Evolutionary conservation across 1,284 basidiomycete genomes (phyloP).

Genomic region (Rhodotorula mucilaginosa): DNA sequence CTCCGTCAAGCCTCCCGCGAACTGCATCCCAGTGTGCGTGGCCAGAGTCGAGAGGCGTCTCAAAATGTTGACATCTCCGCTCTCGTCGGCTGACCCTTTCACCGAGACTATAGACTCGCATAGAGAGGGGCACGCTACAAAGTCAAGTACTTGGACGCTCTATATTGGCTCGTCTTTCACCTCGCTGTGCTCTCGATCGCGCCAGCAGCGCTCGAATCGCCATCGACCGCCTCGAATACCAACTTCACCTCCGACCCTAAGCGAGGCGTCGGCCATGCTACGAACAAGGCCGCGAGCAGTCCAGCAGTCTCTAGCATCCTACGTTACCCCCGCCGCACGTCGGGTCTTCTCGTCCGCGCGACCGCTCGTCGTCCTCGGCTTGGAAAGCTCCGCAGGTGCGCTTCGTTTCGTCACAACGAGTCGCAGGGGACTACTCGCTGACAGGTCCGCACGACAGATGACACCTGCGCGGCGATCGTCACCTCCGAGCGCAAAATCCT

Average conservation of each 20-base stretch:
- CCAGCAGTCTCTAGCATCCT: not conserved
- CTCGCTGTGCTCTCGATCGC: no score
- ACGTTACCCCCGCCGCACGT: not conserved
- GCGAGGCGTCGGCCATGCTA: no score
- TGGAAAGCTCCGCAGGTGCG: slow-evolving; percentile 69
- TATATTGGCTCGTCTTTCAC: no score
- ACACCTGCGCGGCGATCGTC: slow-evolving; percentile 81
- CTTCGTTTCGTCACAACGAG: no score
- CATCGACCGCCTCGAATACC: not conserved
- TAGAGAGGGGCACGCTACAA: not conserved
- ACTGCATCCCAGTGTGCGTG: not conserved
- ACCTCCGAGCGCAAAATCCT: slow-evolving; percentile 65
- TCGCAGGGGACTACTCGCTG: not conserved
- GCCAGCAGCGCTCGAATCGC: not conserved
- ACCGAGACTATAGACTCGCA: not conserved
- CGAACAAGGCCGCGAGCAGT: not conserved
- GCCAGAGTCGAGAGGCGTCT: not conserved
- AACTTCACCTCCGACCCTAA: no score
- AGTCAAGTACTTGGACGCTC: not conserved
- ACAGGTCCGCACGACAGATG: slow-evolving; percentile 52
- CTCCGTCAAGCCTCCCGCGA: no score
- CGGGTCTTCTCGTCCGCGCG: not conserved
- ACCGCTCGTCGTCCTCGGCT: slow-evolving; percentile 60
- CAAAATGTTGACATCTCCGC: no score
- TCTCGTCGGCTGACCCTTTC: not conserved